A percentile compares a stretch with the other conserved stretches of the same genome.
Conservation (phyloP, 2,329 filamentous ascomycete species). For the Coniochaeta hoffmannii region DNA sequence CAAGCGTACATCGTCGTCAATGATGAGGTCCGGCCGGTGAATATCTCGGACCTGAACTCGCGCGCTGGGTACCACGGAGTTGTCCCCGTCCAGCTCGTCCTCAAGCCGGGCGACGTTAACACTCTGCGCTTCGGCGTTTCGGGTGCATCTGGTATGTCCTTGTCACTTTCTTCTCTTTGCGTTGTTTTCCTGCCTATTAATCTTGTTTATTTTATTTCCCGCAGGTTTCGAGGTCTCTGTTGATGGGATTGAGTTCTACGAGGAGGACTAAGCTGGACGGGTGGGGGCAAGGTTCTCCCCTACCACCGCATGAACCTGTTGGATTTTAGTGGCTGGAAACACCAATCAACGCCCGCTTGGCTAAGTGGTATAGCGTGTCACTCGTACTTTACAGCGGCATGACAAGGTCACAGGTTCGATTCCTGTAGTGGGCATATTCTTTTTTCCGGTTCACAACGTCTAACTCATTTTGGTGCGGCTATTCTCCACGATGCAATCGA, state of each 20-base stretch:
- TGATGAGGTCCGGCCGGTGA: constrained; percentile 20
- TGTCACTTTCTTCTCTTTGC: neutral
- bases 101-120: constrained; percentile 23
- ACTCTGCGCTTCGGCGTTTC: constrained; percentile 25
- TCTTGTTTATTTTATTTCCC: too few relatives aligned
- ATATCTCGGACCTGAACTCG: constrained; percentile 27
- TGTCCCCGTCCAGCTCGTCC: constrained; percentile 23
- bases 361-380: neutral
- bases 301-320: neutral
- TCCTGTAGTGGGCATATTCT: neutral
- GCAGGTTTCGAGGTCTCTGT: constrained; percentile 15
- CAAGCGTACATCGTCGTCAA: constrained; percentile 28
- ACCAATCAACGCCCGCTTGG: neutral
- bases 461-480: too few relatives aligned
- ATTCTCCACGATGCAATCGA: too few relatives aligned
- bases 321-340: too few relatives aligned
- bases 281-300: neutral
- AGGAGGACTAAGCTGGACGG: constrained; percentile 6
- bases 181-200: neutral
- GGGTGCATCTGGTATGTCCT: constrained; percentile 12
- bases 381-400: neutral
- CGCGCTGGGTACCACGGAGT: constrained; percentile 26
- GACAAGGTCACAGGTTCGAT: neutral
- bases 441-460: too few relatives aligned
- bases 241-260: constrained; percentile 16